Conservation (phyloP, 768 basidiomycete genomes). For the Baorangia bicolor region DNA sequence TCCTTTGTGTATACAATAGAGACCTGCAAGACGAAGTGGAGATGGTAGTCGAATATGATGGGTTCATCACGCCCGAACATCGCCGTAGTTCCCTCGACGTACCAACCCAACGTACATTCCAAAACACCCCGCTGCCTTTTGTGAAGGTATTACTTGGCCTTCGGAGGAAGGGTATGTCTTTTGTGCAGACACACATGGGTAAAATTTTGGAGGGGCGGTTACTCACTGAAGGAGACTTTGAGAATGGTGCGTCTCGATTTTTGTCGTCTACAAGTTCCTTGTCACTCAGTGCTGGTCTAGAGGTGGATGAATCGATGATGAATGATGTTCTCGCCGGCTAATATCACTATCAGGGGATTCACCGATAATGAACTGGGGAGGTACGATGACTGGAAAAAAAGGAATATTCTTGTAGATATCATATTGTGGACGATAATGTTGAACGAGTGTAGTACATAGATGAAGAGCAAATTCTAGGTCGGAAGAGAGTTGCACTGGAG, state of each 20-base stretch:
- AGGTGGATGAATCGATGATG: not conserved
- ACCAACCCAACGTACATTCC: not conserved
- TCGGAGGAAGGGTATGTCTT: slow-evolving; percentile 41
- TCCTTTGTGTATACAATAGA: slow-evolving; percentile 38
- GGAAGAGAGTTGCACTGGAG: too few relatives aligned
- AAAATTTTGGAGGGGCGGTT: slow-evolving; percentile 34
- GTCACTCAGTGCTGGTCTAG: not conserved
- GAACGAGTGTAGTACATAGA: not conserved
- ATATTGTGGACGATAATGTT: not conserved
- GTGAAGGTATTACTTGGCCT: slow-evolving; percentile 36
- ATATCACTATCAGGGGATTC: not conserved
- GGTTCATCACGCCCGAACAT: slow-evolving; percentile 19
- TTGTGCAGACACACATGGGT: slow-evolving; percentile 40
- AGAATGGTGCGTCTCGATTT: not conserved
- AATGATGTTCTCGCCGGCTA: not conserved
- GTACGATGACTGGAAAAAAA: not conserved
- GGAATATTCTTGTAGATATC: not conserved
- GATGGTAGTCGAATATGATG: slow-evolving; percentile 25
- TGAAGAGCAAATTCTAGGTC: not conserved
- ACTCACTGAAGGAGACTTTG: slow-evolving; percentile 30
- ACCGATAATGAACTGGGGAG: not conserved
- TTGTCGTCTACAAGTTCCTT: too few relatives aligned
- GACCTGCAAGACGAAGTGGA: slow-evolving; percentile 48
- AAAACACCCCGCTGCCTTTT: slow-evolving; percentile 14
- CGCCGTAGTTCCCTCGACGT: not conserved